Evolutionary conservation across 768 basidiomycete genomes (phyloP), one percentile per base, ranked within the genome.

Genomic region (Podaxis sp.): DNA sequence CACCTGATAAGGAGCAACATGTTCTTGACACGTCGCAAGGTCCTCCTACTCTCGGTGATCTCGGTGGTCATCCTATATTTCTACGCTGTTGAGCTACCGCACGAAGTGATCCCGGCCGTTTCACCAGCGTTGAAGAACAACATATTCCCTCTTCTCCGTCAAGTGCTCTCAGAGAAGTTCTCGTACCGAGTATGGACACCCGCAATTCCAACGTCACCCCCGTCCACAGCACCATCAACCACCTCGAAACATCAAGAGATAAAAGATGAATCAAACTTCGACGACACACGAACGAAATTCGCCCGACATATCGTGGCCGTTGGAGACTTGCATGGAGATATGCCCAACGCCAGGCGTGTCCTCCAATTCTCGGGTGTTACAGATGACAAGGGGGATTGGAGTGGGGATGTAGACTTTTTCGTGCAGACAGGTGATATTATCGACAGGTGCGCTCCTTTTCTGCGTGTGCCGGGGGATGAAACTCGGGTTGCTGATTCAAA

Each of bases 341-440:
- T 92, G 29, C 77, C 79, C 0, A 96, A 96, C 71, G 89, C 94
- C 11, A 83, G 82, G 65, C 82, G 79, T 46, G 94, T 98, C 22
- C 78, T 98, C 33, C 79, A 88, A 38, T 94, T 94, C 80, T 85
- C 93, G 1, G 80, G 81, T 1, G 88, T 98, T 4, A 85, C 90
- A 2, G 87, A 94, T 67, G 81, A 83, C 11, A 69, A 82, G 5
- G 87, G 87, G 1, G 79, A 87, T 59, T 98, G 96, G 96, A 84
- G 86, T 2, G 94, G 91, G 4, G 78, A 89, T 29, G 84, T 89
- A 1, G 91, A 94, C 70, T 86, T 89, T 51, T 88, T 98, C 61
- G 94, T 97, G 17, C 96, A 98, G 78, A 97, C 95, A 0, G 96
- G 95, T 2, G 95, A 98, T 74, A 95, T 97, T 36, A 91, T 98